A percentile compares a stretch with the other conserved stretches of the same genome.
These are phyloP conservation scores for Xerocomus spinulosus DNA, from an alignment of 768 basidiomycete species.

Conservation along the genomic window DNA sequence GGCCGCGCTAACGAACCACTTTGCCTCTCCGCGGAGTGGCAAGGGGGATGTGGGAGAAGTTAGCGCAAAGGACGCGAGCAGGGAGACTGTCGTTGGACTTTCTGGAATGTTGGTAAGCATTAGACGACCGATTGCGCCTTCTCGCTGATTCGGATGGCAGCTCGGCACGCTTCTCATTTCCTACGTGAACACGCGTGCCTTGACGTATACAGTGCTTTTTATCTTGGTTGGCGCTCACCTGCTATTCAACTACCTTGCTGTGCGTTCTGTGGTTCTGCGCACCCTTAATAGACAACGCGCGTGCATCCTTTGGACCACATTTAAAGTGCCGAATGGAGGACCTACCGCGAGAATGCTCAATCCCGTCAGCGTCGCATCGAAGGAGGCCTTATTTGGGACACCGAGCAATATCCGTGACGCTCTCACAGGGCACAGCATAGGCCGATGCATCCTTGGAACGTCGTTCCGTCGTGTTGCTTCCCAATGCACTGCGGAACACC, in stretches of 20 bases:
- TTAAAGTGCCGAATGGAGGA: conserved; percentile 8
- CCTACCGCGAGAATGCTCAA: conserved; percentile 16
- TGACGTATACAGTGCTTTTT: conserved; percentile 50
- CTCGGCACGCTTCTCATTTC: conserved; percentile 57
- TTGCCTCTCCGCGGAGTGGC: conserved; percentile 47
- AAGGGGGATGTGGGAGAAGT: conserved; percentile 66
- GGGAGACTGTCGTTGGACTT: conserved; percentile 65
- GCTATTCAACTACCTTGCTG: conserved; percentile 53
- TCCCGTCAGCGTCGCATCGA: conserved; percentile 37
- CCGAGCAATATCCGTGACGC: conserved; percentile 39
- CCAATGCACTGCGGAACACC: conserved; percentile 10
- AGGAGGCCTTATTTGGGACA: conserved; percentile 43
- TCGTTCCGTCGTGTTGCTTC: conserved; percentile 32
- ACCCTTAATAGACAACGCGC: conserved; percentile 59
- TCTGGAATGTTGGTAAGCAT: conserved; percentile 60
- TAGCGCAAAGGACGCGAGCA: conserved; percentile 68
- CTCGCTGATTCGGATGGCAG: conserved; percentile 32
- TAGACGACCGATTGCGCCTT: background rate
- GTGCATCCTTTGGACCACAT: conserved; percentile 44
- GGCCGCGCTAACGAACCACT: conserved; percentile 63
- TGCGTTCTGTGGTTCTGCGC: conserved; percentile 52
- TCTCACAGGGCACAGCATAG: conserved; percentile 33
- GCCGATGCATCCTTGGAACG: conserved; percentile 49
- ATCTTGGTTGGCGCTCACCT: conserved; percentile 52
- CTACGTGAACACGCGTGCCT: conserved; percentile 42